Conservation (phyloP, 352 stramenopile species). For the Saprolegnia parasitica region DNA sequence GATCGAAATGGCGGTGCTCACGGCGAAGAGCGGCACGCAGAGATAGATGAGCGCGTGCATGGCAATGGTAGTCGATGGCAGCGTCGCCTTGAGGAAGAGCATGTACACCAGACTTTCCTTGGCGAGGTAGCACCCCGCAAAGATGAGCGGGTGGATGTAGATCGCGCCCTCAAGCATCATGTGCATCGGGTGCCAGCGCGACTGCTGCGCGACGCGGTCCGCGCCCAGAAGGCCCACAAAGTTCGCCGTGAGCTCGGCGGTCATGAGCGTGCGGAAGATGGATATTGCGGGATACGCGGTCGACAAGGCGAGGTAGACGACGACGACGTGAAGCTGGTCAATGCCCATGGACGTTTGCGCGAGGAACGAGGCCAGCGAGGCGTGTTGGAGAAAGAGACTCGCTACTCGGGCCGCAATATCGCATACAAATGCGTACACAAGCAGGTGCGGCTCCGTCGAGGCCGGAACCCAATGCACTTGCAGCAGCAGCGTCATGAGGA, state of each 20-base stretch:
- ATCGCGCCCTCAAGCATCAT: conserved; percentile 56
- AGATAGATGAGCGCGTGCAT: not conserved
- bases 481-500: conserved; percentile 4
- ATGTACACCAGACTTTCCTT: conserved; percentile 58
- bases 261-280: conserved; percentile 46
- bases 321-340: conserved; percentile 56
- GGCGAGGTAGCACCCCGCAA: conserved; percentile 49
- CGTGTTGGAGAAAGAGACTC: conserved; percentile 69
- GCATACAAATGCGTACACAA: conserved; percentile 33
- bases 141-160: conserved; percentile 39
- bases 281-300: conserved; percentile 44
- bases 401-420: conserved; percentile 55
- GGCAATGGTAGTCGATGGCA: not conserved
- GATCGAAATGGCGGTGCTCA: conserved; percentile 18
- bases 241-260: conserved; percentile 52
- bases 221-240: conserved; percentile 49
- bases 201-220: conserved; percentile 54
- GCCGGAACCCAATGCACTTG: conserved; percentile 21
- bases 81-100: conserved; percentile 39
- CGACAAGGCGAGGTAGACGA: conserved; percentile 54
- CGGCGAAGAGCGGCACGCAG: conserved; percentile 8
- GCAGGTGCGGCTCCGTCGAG: conserved; percentile 1
- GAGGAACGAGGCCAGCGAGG: conserved; percentile 60
- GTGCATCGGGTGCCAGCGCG: conserved; percentile 58
- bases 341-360: conserved; percentile 64